Evolutionary conservation across 306 rosid species (phyloP).

Genomic region (Sechiopsis laciniata): DNA sequence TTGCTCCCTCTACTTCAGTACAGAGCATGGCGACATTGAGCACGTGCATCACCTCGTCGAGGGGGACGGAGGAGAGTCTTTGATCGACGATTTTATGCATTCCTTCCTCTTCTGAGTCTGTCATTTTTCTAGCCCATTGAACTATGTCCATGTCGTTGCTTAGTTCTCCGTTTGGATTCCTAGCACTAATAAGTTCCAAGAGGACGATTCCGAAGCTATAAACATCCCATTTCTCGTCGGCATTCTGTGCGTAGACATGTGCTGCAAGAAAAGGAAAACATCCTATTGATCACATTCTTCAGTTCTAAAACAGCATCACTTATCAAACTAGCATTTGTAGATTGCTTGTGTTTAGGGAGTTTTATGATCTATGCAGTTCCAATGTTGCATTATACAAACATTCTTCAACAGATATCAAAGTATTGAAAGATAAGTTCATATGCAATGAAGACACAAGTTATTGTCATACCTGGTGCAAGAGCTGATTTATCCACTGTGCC

Average conservation of each 20-base stretch:
- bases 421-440: too few species aligned
- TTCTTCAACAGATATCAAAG: not conserved
- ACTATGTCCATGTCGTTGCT: constrained; percentile 38
- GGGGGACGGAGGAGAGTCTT: constrained; percentile 79
- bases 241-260: not conserved
- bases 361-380: not conserved
- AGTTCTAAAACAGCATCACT: not conserved
- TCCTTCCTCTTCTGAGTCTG: constrained; percentile 42
- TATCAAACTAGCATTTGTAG: not conserved
- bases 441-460: too few species aligned
- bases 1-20: constrained; percentile 90
- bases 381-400: too few species aligned
- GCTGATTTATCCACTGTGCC: constrained; percentile 48
- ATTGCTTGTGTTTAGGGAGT: not conserved
- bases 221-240: constrained; percentile 11
- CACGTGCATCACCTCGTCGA: constrained; percentile 81
- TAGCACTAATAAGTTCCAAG: constrained; percentile 11
- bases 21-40: constrained; percentile 89
- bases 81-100: constrained; percentile 55
- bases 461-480: not conserved
- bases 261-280: constrained; percentile 7
- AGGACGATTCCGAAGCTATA: constrained; percentile 45
- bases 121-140: constrained; percentile 43
- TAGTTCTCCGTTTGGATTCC: not conserved
- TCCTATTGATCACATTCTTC: not conserved